phyloP scores from a whole-genome alignment of 2,329 filamentous ascomycete genomes.

The Colletotrichum coccodes region DNA sequence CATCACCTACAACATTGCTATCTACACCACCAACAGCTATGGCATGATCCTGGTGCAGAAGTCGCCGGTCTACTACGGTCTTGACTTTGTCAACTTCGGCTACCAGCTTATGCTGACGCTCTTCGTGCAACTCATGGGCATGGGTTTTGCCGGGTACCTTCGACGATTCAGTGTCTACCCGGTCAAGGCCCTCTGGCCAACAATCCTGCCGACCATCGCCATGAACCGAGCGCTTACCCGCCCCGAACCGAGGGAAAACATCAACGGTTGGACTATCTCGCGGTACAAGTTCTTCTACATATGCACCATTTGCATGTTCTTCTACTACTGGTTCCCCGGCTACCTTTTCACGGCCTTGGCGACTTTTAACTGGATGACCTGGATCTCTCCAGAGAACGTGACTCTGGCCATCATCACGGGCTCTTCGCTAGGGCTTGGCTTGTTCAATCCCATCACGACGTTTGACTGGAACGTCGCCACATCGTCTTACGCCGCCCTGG shows the following conservation, averaged over 20 bases:
- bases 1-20: conserved; percentile 50
- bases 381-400: conserved; percentile 58
- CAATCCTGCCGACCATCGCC: conserved; percentile 44
- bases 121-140: conserved; percentile 54
- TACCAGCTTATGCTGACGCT: conserved; percentile 51
- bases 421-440: conserved; percentile 49
- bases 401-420: conserved; percentile 56
- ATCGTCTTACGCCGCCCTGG: conserved; percentile 48
- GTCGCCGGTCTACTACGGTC: conserved; percentile 51
- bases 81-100: conserved; percentile 49
- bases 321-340: conserved; percentile 61
- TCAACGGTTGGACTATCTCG: conserved; percentile 56
- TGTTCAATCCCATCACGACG: conserved; percentile 59
- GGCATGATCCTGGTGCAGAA: conserved; percentile 47
- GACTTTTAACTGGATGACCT: conserved; percentile 61
- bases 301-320: conserved; percentile 47
- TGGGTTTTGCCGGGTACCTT: conserved; percentile 52
- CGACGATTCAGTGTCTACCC: conserved; percentile 50
- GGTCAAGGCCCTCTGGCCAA: conserved; percentile 45
- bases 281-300: conserved; percentile 56
- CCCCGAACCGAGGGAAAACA: conserved; percentile 46
- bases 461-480: conserved; percentile 61
- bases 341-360: conserved; percentile 55
- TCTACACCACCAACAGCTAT: conserved; percentile 47
- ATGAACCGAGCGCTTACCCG: conserved; percentile 45